Evolutionary conservation across 139 green algal species (phyloP).

Genomic region (Bryopsis sp.): DNA sequence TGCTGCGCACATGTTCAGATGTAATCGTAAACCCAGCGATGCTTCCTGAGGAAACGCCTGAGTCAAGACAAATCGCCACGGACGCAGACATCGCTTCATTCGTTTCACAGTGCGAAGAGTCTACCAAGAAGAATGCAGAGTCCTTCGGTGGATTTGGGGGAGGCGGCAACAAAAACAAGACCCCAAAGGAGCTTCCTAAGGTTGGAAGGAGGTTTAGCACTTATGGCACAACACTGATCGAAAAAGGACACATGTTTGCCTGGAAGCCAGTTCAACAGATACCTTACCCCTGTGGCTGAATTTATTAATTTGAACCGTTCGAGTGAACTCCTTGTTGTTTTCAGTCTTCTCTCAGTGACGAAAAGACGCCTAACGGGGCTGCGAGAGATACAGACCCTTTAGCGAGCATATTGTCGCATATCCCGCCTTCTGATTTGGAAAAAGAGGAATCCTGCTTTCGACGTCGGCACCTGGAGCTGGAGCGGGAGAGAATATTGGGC

Average conservation of each 20-base stretch:
- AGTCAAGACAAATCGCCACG: slow-evolving; percentile 21
- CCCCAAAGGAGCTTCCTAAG: too few species aligned
- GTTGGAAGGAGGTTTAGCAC: too few species aligned
- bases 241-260: too few species aligned
- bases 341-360: too few species aligned
- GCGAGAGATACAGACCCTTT: too few species aligned
- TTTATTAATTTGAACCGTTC: too few species aligned
- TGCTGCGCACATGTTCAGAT: background rate
- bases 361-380: too few species aligned
- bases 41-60: slow-evolving; percentile 20
- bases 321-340: too few species aligned
- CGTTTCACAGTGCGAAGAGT: slow-evolving; percentile 14
- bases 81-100: slow-evolving; percentile 24
- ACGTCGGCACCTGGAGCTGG: background rate
- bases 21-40: slow-evolving; percentile 17
- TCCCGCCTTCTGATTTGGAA: background rate
- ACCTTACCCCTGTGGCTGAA: too few species aligned
- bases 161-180: background rate
- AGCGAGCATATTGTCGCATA: background rate
- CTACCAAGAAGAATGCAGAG: slow-evolving; percentile 12
- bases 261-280: too few species aligned
- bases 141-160: background rate
- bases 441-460: background rate
- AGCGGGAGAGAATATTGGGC: slow-evolving; percentile 18
- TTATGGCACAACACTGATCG: too few species aligned